Evolutionary conservation across 2,329 filamentous ascomycete species (phyloP), one percentile per base, ranked within the genome.

Genomic region (Fusarium sp.): DNA sequence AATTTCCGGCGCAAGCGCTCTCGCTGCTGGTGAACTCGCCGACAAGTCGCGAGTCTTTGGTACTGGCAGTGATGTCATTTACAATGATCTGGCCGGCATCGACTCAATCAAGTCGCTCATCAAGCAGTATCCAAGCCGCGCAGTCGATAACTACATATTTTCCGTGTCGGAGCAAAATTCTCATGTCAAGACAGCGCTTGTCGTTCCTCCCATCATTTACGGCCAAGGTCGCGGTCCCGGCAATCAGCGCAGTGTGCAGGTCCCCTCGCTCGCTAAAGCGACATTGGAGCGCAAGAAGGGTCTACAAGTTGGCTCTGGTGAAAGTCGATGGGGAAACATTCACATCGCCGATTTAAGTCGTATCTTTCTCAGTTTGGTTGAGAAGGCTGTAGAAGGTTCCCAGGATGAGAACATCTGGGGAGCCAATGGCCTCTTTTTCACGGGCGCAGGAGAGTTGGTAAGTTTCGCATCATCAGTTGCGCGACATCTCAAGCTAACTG

Each of bases 191-290:
- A 80, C 79, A 0, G 81, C 80, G 0, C 49, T 82, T 10, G 73
- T 82, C 12, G 60, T 77, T n/a, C 78, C 78, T 10, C 80, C 81
- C 13, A 75, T 80, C 1, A 81, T 83, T 53, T 83, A 83, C 52
- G 82, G 83, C 6, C 48, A 69, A 20, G 83, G 81, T 6, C 56
- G 76, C 23, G 82, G 83, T 0, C 76, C 79, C 0, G 70, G 75
- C 5, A 83, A 83, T 52, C 74, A 78, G 65, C 75, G 81, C 10
- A 84, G 81, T 60, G 76, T 83, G 1, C 82, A 84, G 65, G 73
- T 83, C n/a, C 83, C 82, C 0, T 75, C 48, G 4, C 41, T 73
- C 10, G 64, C 59, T 3, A 60, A 45, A 23, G 48, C 45, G 5
- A 79, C 78, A 1, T 54, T 84, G n/a, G 44, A 79, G 53, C 66